phyloP scores from a whole-genome alignment of 345 rosid genomes.

The Salix arbutifolia region DNA sequence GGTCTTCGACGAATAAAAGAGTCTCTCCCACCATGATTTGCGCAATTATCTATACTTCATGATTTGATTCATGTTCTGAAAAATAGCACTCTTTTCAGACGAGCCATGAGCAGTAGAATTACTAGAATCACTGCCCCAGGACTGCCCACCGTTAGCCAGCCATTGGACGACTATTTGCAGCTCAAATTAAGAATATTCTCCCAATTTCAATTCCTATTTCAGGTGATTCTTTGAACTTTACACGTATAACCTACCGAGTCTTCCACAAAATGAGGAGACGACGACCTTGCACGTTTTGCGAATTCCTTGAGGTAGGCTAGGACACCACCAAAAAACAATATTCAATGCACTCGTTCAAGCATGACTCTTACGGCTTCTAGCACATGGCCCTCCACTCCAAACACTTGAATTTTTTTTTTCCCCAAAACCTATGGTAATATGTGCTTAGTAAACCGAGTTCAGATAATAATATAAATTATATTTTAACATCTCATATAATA shows the following conservation, averaged over 20 bases:
- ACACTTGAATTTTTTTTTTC: no score
- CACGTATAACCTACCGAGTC: background rate
- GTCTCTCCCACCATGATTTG: background rate
- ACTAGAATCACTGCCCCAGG: background rate
- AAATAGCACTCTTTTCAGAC: background rate
- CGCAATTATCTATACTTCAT: background rate
- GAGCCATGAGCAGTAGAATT: background rate
- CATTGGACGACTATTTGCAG: background rate
- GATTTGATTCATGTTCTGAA: background rate
- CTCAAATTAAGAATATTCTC: background rate
- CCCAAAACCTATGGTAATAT: no score
- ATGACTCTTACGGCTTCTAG: background rate
- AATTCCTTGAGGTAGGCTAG: background rate
- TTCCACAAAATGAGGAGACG: no score
- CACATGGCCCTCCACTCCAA: background rate
- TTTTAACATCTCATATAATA: no score
- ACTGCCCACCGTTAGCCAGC: background rate
- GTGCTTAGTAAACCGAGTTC: no score
- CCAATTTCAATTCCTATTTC: background rate
- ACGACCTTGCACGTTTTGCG: background rate
- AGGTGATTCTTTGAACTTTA: background rate
- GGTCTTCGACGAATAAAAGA: background rate
- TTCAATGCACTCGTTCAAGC: background rate
- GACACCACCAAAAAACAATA: background rate
- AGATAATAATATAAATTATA: no score